Base-by-base conservation (phyloP, 2,329 filamentous ascomycete species). In the Microdochium trichocladiopsis region DNA sequence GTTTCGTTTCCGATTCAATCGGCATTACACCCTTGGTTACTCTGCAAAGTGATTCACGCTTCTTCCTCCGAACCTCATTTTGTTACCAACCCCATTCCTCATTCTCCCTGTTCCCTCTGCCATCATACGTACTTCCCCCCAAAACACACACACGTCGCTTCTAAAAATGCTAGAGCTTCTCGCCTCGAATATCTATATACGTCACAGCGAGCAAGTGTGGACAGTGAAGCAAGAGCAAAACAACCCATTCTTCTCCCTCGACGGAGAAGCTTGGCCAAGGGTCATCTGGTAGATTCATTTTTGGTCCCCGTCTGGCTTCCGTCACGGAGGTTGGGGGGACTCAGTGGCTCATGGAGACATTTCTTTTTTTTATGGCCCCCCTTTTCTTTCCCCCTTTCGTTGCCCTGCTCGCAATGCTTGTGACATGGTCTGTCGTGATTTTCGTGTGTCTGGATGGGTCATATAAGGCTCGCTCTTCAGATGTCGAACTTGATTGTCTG, bases 81-180 rank as follows among this genome's bases (percentile, higher is more conserved):
- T 25, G 8, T 14, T 31, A 8, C 28, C 36, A 25, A 36, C 45
- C 9, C 14, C 14, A 10, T 9, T 45, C 25, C 14, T 24, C 43
- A 18, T 43, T 21, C 36, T 18, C 24, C 18, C 12, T 14, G 10
- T 21, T 11, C 12, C 45, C n/a, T 21, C 11, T 47, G 12, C 48
- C 18, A 12, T 25, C 22, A 28, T 48, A n/a, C 25, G 16, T n/a
- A 14, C 23, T 10, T 3, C 47, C 37, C 52, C 48, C 55, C 64
- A 31, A 31, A 31, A 31, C 14, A 31, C 28, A 31, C 8, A 8
- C 8, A 31, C 28, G 14, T n/a, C n/a, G 79, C 80, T 83, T 83
- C 79, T 70, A 79, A 73, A 73, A 71, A 74, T 80, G 80, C 80
- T 84, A 84, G 80, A 84, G 79, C 80, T 82, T 82, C 78, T 74